Percentiles rank a stretch among this genome's conserved stretches.
Evolutionary conservation across 2,329 filamentous ascomycete genomes (phyloP).

Genomic region (Fusarium phyllophilum): DNA sequence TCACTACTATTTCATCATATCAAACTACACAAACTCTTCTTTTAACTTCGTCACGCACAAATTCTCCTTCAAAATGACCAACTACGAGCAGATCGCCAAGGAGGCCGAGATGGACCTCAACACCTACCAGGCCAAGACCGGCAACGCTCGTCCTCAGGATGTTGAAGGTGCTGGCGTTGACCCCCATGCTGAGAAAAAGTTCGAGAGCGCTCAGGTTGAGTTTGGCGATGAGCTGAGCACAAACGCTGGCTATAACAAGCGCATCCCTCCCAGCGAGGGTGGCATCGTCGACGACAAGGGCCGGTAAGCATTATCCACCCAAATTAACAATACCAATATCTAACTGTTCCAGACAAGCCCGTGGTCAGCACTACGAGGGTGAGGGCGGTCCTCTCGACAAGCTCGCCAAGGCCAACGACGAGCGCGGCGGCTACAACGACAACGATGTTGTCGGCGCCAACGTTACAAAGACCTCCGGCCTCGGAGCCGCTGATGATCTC

Average conservation of each 20-base stretch:
- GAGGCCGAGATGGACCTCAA: slow-evolving; percentile 61
- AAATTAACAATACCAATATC: background rate
- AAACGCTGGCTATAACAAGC: slow-evolving; percentile 57
- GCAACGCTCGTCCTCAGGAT: slow-evolving; percentile 51
- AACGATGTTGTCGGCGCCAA: slow-evolving; percentile 48
- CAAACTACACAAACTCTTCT: background rate
- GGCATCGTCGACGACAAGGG: slow-evolving; percentile 57
- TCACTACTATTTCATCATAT: background rate
- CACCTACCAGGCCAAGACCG: slow-evolving; percentile 60
- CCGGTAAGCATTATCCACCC: slow-evolving; percentile 48
- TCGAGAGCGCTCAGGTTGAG: slow-evolving; percentile 46
- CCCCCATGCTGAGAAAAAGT: slow-evolving; percentile 54
- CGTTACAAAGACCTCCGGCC: slow-evolving; percentile 38
- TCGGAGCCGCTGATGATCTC: slow-evolving; percentile 44
- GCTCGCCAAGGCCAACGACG: slow-evolving; percentile 36
- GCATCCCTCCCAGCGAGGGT: slow-evolving; percentile 58
- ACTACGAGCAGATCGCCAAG: slow-evolving; percentile 56
- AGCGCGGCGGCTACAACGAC: slow-evolving; percentile 52
- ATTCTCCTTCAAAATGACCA: slow-evolving; percentile 37
- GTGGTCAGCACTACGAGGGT: slow-evolving; percentile 57
- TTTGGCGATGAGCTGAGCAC: slow-evolving; percentile 58
- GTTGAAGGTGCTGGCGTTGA: slow-evolving; percentile 57
- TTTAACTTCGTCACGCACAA: background rate
- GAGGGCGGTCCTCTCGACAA: slow-evolving; percentile 56
- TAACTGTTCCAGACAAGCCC: slow-evolving; percentile 52